Evolutionary conservation across 768 basidiomycete genomes (phyloP).

Genomic region (Hydnomerulius pinastri): DNA sequence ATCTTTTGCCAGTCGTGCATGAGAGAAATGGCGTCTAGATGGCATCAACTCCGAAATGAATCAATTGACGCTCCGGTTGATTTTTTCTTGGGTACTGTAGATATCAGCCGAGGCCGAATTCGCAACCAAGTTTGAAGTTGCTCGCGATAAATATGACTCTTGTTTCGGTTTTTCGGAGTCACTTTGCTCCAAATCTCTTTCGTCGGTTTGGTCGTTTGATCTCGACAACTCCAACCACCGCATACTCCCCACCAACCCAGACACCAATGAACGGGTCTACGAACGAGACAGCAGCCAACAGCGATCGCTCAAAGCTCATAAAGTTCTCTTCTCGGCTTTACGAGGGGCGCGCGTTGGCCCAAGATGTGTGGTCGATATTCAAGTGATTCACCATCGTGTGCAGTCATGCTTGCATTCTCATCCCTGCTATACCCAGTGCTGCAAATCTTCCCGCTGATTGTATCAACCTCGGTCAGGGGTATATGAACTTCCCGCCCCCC

Average conservation of each 20-base stretch:
- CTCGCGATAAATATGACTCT: constrained; percentile 3
- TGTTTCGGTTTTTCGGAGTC: neutral
- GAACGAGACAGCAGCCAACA: neutral
- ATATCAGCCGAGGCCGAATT: too few relatives aligned
- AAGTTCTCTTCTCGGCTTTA: constrained; percentile 71
- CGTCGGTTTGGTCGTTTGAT: neutral
- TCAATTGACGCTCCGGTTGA: too few relatives aligned
- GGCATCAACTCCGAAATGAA: too few relatives aligned
- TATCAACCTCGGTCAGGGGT: constrained; percentile 94
- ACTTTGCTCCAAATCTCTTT: neutral
- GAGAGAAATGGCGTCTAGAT: too few relatives aligned
- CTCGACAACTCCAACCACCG: neutral
- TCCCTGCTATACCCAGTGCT: constrained; percentile 49
- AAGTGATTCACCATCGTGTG: constrained; percentile 48
- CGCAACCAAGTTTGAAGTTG: neutral
- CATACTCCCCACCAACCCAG: neutral
- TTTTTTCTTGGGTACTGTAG: too few relatives aligned
- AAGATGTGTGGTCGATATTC: constrained; percentile 93
- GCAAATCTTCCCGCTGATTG: constrained; percentile 88
- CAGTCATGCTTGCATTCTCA: constrained; percentile 6
- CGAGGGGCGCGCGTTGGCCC: constrained; percentile 74
- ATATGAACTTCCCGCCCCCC: constrained; percentile 92
- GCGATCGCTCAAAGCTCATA: constrained; percentile 53
- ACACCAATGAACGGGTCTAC: neutral
- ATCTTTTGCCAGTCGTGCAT: too few relatives aligned